Evolutionary conservation across 306 rosid genomes (phyloP), one percentile per base, ranked within the genome.

Genomic region (Abrus pulchellus): DNA sequence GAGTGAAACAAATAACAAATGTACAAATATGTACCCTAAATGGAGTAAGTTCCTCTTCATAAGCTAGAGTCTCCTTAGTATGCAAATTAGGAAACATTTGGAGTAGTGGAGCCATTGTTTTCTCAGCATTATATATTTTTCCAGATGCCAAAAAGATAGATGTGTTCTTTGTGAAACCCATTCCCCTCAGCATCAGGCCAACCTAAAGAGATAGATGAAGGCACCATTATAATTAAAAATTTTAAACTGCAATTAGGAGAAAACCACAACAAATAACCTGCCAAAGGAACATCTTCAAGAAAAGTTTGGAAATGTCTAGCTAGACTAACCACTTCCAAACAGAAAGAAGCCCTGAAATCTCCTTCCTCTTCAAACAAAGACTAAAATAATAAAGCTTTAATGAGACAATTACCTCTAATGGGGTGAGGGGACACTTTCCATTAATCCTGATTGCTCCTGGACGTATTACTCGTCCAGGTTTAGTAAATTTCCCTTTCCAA

Each of bases 351-450:
- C 49, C 76, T 14, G 72, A 72, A 74, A 61, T 59, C 36, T 61
- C 54, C 47, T 36, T 80, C 48, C 61, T 72, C 68, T 49, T 79
- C 68, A 66, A 44, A 49, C 34, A 71, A 20, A 20, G 40, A 34
- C 63, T 43, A 41, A 73, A 54, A 67, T 30, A 41, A 33, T 4
- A 38, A 43, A 53, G 28, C 70, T 59, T 72, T 53, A 76, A 86
- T 80, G 66, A 75, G 76, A 68, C 54, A 56, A 63, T 86, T 57
- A 95, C 99, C 94, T 95, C 98, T 81, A 93, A 87, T 44, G 98
- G 99, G 84, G 97, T 91, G 79, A 95, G 93, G n/a, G 99, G 99
- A 74, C 99, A 95, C 90, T 95, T 95, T 12, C 98, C 99, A 73
- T 92, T 92, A 78, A 89, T 81, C 90, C 99, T 90, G 79, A 90